Conservation (phyloP, 2,329 filamentous ascomycete species). For the Ophiostoma himal-ulmi region DNA sequence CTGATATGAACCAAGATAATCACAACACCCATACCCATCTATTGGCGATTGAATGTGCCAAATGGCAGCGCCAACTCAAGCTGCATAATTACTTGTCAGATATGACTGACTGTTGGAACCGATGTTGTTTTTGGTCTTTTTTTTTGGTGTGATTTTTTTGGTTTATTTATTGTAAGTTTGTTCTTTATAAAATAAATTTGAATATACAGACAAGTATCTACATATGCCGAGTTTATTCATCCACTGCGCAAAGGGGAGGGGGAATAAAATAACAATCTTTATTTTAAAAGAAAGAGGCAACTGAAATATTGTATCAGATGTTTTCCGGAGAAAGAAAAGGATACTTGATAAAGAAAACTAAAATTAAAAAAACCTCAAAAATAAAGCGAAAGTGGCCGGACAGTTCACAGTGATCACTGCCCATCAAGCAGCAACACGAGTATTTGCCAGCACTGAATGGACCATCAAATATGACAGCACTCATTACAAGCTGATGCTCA, state of each 20-base stretch:
- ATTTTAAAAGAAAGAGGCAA: no score
- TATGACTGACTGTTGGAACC: neutral
- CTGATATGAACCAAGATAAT: neutral
- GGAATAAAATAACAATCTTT: neutral
- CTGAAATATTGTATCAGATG: no score
- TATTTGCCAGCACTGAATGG: neutral
- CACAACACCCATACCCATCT: neutral
- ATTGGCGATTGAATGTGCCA: neutral
- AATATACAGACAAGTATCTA: no score
- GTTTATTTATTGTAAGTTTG: neutral
- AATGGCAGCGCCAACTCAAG: constrained; percentile 7
- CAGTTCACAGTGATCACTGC: no score
- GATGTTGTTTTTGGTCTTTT: neutral
- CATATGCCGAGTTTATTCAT: no score
- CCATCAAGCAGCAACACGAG: neutral
- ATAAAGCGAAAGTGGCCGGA: neutral
- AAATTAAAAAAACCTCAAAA: neutral
- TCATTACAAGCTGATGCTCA: neutral
- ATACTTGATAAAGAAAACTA: no score
- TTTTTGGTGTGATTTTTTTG: neutral
- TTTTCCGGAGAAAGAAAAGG: no score
- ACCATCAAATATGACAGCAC: neutral
- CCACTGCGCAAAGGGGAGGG: neutral
- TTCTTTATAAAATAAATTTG: no score
- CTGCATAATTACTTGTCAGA: constrained; percentile 13